Conservation (phyloP, 2,329 filamentous ascomycete genomes). For the Aureobasidium sp. region DNA sequence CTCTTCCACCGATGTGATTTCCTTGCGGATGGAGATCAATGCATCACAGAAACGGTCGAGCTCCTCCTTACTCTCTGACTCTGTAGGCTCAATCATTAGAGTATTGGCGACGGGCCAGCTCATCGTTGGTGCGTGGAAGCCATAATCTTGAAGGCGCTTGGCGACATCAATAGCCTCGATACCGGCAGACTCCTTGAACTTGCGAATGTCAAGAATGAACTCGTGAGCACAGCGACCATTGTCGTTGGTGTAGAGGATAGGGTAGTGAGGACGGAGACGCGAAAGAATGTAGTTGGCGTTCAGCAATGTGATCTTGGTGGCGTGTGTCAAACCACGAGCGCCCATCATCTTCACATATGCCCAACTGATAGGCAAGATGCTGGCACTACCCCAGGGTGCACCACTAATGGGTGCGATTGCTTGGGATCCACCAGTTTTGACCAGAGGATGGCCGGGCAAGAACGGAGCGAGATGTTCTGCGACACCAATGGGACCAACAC, state of each 20-base stretch:
- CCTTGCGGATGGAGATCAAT: slow-evolving; percentile 72
- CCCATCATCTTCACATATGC: slow-evolving; percentile 95
- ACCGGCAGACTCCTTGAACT: slow-evolving; percentile 73
- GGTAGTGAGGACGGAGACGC: slow-evolving; percentile 75
- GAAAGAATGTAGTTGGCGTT: slow-evolving; percentile 96
- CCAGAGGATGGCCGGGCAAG: slow-evolving; percentile 62
- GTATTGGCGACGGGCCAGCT: slow-evolving; percentile 92
- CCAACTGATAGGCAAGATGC: slow-evolving; percentile 90
- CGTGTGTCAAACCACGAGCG: slow-evolving; percentile 69
- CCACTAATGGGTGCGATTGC: slow-evolving; percentile 67
- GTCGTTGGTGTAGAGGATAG: slow-evolving; percentile 87
- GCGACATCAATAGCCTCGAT: slow-evolving; percentile 91
- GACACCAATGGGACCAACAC: slow-evolving; percentile 88
- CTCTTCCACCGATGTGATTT: slow-evolving; percentile 76
- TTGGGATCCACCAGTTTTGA: slow-evolving; percentile 46
- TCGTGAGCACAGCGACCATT: slow-evolving; percentile 88
- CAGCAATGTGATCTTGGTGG: slow-evolving; percentile 84
- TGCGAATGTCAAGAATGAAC: slow-evolving; percentile 85
- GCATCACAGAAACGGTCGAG: slow-evolving; percentile 90
- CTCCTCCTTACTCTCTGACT: slow-evolving; percentile 85
- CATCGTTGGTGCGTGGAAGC: slow-evolving; percentile 97
- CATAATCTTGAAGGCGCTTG: slow-evolving; percentile 93
- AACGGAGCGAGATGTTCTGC: slow-evolving; percentile 69
- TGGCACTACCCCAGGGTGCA: slow-evolving; percentile 78
- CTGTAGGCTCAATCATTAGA: slow-evolving; percentile 95